Base-by-base conservation (phyloP, 768 basidiomycete genomes). In the Piloderma croceum region DNA sequence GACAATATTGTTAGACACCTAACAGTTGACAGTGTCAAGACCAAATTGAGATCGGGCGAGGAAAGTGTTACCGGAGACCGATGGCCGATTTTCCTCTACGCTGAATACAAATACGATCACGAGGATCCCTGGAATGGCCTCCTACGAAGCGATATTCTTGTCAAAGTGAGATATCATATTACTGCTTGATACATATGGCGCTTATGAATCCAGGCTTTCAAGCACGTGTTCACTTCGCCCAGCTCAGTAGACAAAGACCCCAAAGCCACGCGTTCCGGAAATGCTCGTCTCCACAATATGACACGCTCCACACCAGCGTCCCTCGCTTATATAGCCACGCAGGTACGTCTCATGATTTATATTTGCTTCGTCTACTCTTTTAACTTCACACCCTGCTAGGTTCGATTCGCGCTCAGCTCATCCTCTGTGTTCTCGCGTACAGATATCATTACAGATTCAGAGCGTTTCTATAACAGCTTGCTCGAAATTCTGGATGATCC, bases 251-350 rank as follows among this genome's bases (percentile, higher is more conserved):
- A n/a, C n/a, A n/a, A n/a, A n/a, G n/a, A n/a, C n/a, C n/a, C n/a
- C n/a, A n/a, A n/a, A n/a, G n/a, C n/a, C n/a, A n/a, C n/a, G n/a
- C n/a, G n/a, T n/a, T n/a, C n/a, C n/a, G n/a, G n/a, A n/a, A n/a
- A n/a, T n/a, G n/a, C n/a, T n/a, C n/a, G n/a, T n/a, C n/a, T 53
- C 20, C 53, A 52, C 9, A 32, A 48, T 1, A 52, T 50, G 51
- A 42, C 31, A 7, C 6, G 6, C 10, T 38, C 50, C 6, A 53
- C 49, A 2, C 24, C 25, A 13, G 61, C 47, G 9, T 48, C 44
- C 10, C 29, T 51, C 18, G 48, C 41, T n/a, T 54, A 52, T 24
- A 27, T 46, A 19, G 45, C 45, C 3, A 47, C 45, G 11, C 43
- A 49, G 41, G 37, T 33, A 4, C 24, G 2, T n/a, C n/a, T n/a